Percentiles rank a stretch among this genome's conserved stretches.
These are phyloP conservation scores for Apiospora aurea DNA, from an alignment of 2,329 filamentous ascomycete species.

Conservation along the genomic window DNA sequence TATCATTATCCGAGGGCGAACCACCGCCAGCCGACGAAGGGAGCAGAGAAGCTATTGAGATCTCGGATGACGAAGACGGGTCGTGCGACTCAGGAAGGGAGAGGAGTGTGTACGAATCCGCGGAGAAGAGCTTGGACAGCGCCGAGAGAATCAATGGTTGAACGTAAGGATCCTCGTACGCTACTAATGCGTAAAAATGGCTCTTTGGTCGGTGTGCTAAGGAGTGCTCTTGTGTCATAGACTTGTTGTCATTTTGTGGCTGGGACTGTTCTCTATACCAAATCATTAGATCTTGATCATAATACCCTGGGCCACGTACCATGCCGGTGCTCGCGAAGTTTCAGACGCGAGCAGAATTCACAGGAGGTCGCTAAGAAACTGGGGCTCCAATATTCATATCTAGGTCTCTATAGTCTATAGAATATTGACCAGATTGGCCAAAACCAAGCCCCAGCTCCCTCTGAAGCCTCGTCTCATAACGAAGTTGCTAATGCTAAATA, in stretches of 20 bases:
- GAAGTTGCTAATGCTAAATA: neutral
- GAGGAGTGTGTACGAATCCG: constrained; percentile 62
- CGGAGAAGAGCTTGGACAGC: constrained; percentile 67
- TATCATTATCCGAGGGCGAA: constrained; percentile 39
- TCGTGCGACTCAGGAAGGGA: constrained; percentile 46
- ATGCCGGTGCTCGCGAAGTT: neutral
- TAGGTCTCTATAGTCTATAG: constrained; percentile 39
- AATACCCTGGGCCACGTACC: neutral
- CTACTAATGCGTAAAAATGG: constrained; percentile 73
- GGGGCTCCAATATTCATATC: constrained; percentile 32
- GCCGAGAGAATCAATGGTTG: constrained; percentile 83
- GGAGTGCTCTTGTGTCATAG: constrained; percentile 30
- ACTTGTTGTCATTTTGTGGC: constrained; percentile 26
- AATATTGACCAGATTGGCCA: constrained; percentile 24
- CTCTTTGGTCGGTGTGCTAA: constrained; percentile 38
- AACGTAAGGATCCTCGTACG: constrained; percentile 89
- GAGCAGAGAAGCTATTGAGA: constrained; percentile 47
- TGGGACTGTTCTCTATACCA: constrained; percentile 28
- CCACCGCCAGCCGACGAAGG: constrained; percentile 42
- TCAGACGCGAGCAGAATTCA: neutral
- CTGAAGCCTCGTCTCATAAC: neutral
- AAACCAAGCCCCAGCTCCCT: constrained; percentile 14
- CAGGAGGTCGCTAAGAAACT: neutral
- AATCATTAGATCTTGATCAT: constrained; percentile 30
- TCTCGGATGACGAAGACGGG: constrained; percentile 35